Evolutionary conservation across 768 basidiomycete genomes (phyloP), one percentile per base, ranked within the genome.

Genomic region (Mycena chlorophos): DNA sequence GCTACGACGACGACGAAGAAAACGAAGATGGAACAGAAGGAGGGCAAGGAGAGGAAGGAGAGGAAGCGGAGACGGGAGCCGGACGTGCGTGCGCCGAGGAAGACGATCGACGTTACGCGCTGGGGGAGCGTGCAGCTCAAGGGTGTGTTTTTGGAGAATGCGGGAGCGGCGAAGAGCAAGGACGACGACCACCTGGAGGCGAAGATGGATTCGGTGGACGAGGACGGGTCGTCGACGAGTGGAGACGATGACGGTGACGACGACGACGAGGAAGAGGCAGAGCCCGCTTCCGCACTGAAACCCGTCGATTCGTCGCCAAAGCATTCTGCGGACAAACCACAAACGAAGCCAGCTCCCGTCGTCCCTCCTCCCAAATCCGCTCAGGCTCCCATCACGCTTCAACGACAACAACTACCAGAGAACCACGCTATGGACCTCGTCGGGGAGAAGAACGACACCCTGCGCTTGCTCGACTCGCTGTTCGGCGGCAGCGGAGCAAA

Each of bases 41-140:
- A n/a, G n/a, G n/a, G n/a, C n/a, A n/a, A n/a, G n/a, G n/a, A n/a
- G n/a, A n/a, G n/a, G n/a, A n/a, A n/a, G n/a, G n/a, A n/a, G n/a
- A n/a, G n/a, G n/a, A 79, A 73, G 53, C 74, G 75, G 54, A 54
- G 68, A 40, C 79, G 79, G 52, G 75, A 76, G 17, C 82, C 83
- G 0, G 82, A 80, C 31, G 67, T 69, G 8, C 77, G 90, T n/a
- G 84, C 89, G 2, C 74, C 86, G 56, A 71, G 80, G 55, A 75
- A 76, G 55, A 84, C 77, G 42, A 91, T 94, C 61, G 90, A 93
- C 63, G 85, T 89, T 61, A 79, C 82, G 16, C 78, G 78, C 48
- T 92, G 83, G 77, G 87, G 84, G 22, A 86, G 88, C 39, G 75
- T 76, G 17, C 85, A 90, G 67, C 63, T 91, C 62, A 88, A 82